Evolutionary conservation across 2,329 filamentous ascomycete species (phyloP).

Genomic region (Capronia coronata): DNA sequence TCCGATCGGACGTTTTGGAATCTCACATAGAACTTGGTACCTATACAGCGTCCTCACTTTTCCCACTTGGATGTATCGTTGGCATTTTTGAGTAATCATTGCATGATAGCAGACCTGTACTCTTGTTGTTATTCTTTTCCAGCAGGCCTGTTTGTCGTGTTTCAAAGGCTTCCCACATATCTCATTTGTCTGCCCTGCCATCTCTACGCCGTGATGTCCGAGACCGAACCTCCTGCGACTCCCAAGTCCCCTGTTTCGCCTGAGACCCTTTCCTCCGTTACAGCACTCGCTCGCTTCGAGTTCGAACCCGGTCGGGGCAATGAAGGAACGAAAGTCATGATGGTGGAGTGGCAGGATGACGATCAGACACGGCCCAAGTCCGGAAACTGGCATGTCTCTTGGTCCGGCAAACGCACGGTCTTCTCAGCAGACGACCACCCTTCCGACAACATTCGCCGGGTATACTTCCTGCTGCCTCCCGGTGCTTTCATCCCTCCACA

Average conservation of each 20-base stretch:
- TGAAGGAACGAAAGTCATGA: slow-evolving; percentile 82
- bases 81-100: no score
- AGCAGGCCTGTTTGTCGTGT: background rate
- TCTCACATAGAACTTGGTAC: no score
- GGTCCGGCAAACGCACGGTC: slow-evolving; percentile 71
- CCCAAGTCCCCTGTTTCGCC: slow-evolving; percentile 22
- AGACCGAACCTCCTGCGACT: slow-evolving; percentile 18
- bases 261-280: slow-evolving; percentile 35
- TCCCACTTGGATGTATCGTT: no score
- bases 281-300: slow-evolving; percentile 76
- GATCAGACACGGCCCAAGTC: slow-evolving; percentile 42
- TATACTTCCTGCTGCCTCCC: slow-evolving; percentile 76
- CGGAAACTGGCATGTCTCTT: slow-evolving; percentile 69
- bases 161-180: no score
- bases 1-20: background rate
- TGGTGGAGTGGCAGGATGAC: slow-evolving; percentile 82
- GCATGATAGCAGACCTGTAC: no score
- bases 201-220: slow-evolving; percentile 8
- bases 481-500: slow-evolving; percentile 64
- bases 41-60: no score
- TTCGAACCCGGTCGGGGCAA: slow-evolving; percentile 71
- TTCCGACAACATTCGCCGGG: slow-evolving; percentile 51
- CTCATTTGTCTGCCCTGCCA: background rate
- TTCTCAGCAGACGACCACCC: slow-evolving; percentile 58
- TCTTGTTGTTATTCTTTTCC: slow-evolving; percentile 1